Evolutionary conservation across 441 rosid species (phyloP).

Genomic region (Lepidium campestre): DNA sequence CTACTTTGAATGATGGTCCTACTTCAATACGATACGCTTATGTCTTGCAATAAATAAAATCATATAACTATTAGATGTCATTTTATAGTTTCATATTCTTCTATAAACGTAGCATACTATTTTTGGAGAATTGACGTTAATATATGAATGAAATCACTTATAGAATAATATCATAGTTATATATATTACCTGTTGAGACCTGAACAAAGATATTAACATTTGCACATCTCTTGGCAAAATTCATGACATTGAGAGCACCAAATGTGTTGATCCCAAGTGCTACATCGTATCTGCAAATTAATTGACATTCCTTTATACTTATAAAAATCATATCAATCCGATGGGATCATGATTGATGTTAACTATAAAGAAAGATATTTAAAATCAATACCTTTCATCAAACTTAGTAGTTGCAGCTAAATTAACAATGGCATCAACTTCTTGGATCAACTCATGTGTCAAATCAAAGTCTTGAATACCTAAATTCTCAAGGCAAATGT

Average conservation of each 20-base stretch:
- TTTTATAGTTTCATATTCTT: no score
- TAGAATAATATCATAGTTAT: no score
- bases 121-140: no score
- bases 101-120: no score
- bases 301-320: background rate
- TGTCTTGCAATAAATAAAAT: no score
- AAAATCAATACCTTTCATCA: slow-evolving; percentile 57
- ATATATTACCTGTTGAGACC: slow-evolving; percentile 65
- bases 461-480: slow-evolving; percentile 47
- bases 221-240: slow-evolving; percentile 60
- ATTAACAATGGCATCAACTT: slow-evolving; percentile 57
- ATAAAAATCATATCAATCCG: background rate
- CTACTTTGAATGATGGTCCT: background rate
- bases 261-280: slow-evolving; percentile 64
- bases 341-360: background rate
- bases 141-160: no score
- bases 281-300: slow-evolving; percentile 55
- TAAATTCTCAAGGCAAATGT: slow-evolving; percentile 45
- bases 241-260: slow-evolving; percentile 50
- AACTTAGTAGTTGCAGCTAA: slow-evolving; percentile 83
- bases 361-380: background rate
- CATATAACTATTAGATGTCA: no score
- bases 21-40: no score
- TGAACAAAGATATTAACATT: slow-evolving; percentile 50
- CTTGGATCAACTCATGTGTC: slow-evolving; percentile 39